A percentile compares a stretch with the other conserved stretches of the same genome.
Conservation (phyloP, 148 eudicot genomes). For the Silene conica region DNA sequence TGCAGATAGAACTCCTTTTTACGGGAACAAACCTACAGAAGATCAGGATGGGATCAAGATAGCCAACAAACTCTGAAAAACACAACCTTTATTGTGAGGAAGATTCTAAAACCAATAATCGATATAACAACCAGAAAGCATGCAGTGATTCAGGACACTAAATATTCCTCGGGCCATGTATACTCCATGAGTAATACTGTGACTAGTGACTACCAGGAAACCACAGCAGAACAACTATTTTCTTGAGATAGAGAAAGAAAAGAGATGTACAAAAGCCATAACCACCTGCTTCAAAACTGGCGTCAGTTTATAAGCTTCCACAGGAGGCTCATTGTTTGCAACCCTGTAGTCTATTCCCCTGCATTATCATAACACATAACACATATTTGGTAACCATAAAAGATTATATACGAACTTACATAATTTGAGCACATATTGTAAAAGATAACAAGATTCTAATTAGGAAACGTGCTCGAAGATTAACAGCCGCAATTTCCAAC, state of each 20-base stretch:
- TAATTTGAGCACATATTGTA: not conserved
- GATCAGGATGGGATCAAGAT: not conserved
- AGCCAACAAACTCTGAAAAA: not conserved
- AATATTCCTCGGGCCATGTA: not conserved
- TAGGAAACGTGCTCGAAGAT: not conserved
- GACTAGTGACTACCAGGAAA: conserved; percentile 5
- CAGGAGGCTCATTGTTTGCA: conserved; percentile 33
- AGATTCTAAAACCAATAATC: not conserved
- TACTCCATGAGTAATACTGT: not conserved
- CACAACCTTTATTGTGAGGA: not conserved
- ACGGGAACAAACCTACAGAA: conserved; percentile 36
- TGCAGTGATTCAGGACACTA: too few species aligned
- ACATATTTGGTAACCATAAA: conserved; percentile 4
- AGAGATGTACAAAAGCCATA: not conserved
- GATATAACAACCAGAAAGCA: not conserved
- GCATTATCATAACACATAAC: conserved; percentile 4
- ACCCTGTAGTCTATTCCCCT: conserved; percentile 38
- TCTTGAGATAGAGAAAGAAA: not conserved
- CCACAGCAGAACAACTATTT: not conserved
- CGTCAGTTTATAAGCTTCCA: conserved; percentile 23
- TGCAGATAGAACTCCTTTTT: conserved; percentile 29
- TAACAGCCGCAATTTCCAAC: not conserved
- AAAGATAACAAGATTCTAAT: not conserved
- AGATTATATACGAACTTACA: not conserved
- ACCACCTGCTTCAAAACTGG: conserved; percentile 30